Base-by-base conservation (phyloP, 140 eudicot species). In the Eryngium alpinum region DNA sequence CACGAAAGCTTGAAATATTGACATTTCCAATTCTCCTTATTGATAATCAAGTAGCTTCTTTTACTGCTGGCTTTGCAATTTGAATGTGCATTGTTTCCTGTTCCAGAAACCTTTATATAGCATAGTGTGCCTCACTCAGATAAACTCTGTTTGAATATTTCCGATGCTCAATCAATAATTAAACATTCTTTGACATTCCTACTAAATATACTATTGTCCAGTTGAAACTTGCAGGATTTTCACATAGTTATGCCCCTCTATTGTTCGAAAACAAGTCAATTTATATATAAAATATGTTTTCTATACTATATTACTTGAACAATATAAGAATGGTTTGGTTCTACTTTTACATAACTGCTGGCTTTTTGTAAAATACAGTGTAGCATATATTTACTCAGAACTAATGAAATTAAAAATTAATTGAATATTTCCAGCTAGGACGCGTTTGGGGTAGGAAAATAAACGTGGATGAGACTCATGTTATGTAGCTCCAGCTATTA, bases 141-240 rank as follows among this genome's bases (percentile, higher is more conserved):
- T 84, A 80, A 75, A 10, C 77, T 53, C 49, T 28, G 53, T 62
- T 80, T 14, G 65, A 49, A 46, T 84, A 27, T 79, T 78, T 19
- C 70, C 66, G 79, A 71, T 29, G 56, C 50, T 33, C 65, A 52
- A 59, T 33, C 72, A 77, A 33, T 83, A 80, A 83, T 80, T 59
- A 38, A 75, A 78, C 91, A 25, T 49, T 34, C 72, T 80, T 74
- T 72, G 84, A 87, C 87, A 81, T 81, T 81, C 77, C 34, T 74
- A 43, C 38, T 32, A 18, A 9, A 38, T 72, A 74, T 70, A 72
- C 85, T 74, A 46, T 24, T 56, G 71, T 57, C 28, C 12, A 57
- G 25, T 78, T 57, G 53, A 56, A 78, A 57, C 52, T 46, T 74
- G 75, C 75, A 44, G 31, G 38, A 70, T 29, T 31, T 32, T 5